Evolutionary conservation across 768 basidiomycete genomes (phyloP), one percentile per base, ranked within the genome.

Genomic region (Psilocybe sp.): DNA sequence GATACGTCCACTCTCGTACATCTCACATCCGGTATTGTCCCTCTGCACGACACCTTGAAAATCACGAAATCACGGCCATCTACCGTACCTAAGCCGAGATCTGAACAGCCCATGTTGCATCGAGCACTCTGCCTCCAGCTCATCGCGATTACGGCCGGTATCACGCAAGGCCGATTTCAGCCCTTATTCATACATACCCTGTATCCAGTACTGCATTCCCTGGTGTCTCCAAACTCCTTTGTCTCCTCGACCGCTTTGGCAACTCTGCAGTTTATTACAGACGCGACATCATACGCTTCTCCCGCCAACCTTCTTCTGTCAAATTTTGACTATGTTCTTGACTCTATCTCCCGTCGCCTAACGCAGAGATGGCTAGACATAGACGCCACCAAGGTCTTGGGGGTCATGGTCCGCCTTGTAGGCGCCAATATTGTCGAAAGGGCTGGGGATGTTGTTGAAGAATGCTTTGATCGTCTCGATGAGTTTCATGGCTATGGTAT

Each of bases 261-360:
- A 4, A 75, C 92, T 1, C 74, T 99, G 47, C 66, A 79, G 51
- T 84, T 77, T 51, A 78, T 96, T 32, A 77, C 93, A 6, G 69
- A 75, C n/a, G 74, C 81, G 46, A 84, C 87, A 2, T 92, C 88
- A 4, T 95, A 93, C 59, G 92, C 94, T n/a, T 89, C 92, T 3
- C 79, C 91, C 0, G 82, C 86, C 39, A 95, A 95, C 60, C 75
- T 98, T 20, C 74, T 99, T 5, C 77, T 98, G 35, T 87, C 95
- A 16, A 97, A 99, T 66, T 96, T 96, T 57, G 96, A 99, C 68
- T 98, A 99, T 62, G 88, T 92, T 8, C 81, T 99, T 48, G 93
- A 98, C 58, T 82, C 89, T 2, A 86, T 96, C 13, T 90, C 92
- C 2, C 85, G 92, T 16, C 81, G 89, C 20, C 77, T 99, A 19